phyloP scores from a whole-genome alignment of 768 basidiomycete species.

The Austroboletus festivus region DNA sequence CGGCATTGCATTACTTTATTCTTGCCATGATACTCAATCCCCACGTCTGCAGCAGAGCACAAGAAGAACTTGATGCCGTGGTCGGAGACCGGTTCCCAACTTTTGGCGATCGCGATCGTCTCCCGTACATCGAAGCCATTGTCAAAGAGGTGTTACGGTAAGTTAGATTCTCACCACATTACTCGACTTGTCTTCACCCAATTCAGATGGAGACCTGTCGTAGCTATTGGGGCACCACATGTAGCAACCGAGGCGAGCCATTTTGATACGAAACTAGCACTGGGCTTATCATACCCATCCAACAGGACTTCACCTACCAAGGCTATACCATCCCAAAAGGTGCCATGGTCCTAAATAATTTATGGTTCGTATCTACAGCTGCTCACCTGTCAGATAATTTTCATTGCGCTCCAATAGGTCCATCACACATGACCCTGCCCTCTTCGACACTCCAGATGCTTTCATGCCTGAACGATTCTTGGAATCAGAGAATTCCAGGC shows the following conservation, averaged over 20 bases:
- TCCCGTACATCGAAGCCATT: slow-evolving; percentile 7
- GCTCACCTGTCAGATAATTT: neutral
- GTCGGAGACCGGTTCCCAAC: slow-evolving; percentile 6
- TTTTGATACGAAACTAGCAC: neutral
- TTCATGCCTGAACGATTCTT: slow-evolving; percentile 17
- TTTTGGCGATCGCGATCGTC: slow-evolving; percentile 8
- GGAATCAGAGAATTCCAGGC: neutral
- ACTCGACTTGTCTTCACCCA: neutral
- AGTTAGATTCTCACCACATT: neutral
- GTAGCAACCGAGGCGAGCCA: slow-evolving; percentile 1
- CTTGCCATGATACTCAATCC: slow-evolving; percentile 8
- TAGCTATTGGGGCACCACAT: slow-evolving; percentile 4
- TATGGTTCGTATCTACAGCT: neutral
- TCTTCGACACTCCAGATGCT: slow-evolving; percentile 12
- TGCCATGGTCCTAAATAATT: slow-evolving; percentile 3
- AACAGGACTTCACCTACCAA: neutral
- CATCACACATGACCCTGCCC: slow-evolving; percentile 7
- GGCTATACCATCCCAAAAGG: slow-evolving; percentile 6
- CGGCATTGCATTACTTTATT: slow-evolving; percentile 4
- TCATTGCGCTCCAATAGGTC: neutral
- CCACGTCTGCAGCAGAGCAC: slow-evolving; percentile 1
- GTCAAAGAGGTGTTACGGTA: slow-evolving; percentile 7
- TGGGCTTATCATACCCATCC: neutral
- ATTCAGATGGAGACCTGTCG: slow-evolving; percentile 8
- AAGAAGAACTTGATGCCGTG: slow-evolving; percentile 3